These are phyloP conservation scores for Hypoxylon sp. DNA, from an alignment of 2,329 filamentous ascomycete genomes.

Conservation along the genomic window DNA sequence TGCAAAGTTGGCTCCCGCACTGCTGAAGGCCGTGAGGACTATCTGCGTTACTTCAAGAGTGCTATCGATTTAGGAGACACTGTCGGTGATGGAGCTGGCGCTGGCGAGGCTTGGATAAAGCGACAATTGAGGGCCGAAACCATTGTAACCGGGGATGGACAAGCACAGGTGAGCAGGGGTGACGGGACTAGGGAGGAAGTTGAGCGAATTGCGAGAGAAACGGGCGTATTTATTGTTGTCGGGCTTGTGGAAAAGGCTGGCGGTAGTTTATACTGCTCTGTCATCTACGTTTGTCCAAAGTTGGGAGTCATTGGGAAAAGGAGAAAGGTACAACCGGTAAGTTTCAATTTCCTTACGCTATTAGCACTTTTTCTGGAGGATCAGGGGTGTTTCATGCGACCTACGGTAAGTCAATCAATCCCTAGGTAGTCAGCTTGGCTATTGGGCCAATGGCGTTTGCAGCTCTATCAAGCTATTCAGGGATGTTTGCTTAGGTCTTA, in stretches of 20 bases:
- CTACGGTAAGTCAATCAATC: not conserved
- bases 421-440: not conserved
- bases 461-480: conserved; percentile 11
- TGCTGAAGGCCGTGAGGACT: conserved; percentile 84
- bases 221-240: conserved; percentile 84
- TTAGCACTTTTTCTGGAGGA: not conserved
- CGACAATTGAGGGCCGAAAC: conserved; percentile 64
- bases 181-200: conserved; percentile 86
- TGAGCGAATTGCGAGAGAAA: conserved; percentile 81
- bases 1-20: conserved; percentile 79
- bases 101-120: conserved; percentile 79
- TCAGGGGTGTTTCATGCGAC: not conserved
- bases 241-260: conserved; percentile 85
- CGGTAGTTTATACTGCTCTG: conserved; percentile 87
- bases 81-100: conserved; percentile 72
- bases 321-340: conserved; percentile 89
- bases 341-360: conserved; percentile 51
- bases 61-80: conserved; percentile 90
- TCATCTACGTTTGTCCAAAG: conserved; percentile 83
- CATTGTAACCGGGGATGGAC: conserved; percentile 52
- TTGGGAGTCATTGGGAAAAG: conserved; percentile 85
- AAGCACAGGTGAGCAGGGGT: conserved; percentile 66
- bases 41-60: conserved; percentile 81
- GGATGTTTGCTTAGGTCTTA: not conserved
- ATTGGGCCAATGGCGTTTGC: conserved; percentile 16